A percentile compares a stretch with the other conserved stretches of the same genome.
Conservation (phyloP, 2,329 filamentous ascomycete genomes). For the Alternaria infectoria region DNA sequence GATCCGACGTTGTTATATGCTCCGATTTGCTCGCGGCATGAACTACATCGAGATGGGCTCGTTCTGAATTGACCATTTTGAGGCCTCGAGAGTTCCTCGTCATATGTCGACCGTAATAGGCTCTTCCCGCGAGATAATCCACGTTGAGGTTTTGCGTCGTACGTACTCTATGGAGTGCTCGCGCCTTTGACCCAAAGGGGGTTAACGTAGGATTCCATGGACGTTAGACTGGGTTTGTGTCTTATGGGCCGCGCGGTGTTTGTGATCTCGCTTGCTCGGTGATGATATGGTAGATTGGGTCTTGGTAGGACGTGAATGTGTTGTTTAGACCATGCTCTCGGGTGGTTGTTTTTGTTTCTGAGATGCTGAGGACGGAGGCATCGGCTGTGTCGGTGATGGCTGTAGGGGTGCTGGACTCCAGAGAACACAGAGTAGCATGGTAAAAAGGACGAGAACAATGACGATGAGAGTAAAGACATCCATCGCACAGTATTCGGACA, state of each 20-base stretch:
- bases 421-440: background rate
- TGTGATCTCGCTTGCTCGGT: fast-evolving
- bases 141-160: background rate
- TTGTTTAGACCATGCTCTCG: background rate
- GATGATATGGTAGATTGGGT: background rate
- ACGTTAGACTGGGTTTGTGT: background rate
- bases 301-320: fast-evolving
- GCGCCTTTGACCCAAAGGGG: background rate
- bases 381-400: background rate
- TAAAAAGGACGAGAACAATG: fast-evolving
- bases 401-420: background rate
- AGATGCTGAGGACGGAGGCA: background rate
- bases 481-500: too few species aligned
- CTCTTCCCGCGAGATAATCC: fast-evolving
- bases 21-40: background rate
- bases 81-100: background rate
- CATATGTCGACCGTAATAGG: background rate
- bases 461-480: fast-evolving
- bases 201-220: background rate
- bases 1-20: background rate
- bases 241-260: background rate
- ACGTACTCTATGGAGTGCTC: background rate
- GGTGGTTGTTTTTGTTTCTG: background rate
- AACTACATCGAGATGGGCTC: background rate
- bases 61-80: fast-evolving